phyloP scores from a whole-genome alignment of 345 rosid species.

The Citrus sinensis region DNA sequence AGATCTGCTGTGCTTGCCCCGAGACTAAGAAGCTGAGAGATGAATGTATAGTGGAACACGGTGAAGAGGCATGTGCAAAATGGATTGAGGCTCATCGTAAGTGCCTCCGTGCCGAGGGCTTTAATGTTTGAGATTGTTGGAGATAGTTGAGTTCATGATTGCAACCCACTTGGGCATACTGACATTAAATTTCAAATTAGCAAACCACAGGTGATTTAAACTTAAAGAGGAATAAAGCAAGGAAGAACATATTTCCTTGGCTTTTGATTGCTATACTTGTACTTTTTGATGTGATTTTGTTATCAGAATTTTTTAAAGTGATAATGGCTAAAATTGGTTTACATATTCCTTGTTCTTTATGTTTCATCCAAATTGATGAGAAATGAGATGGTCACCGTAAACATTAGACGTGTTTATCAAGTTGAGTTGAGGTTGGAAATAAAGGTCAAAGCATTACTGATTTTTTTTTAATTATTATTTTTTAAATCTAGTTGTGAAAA shows the following conservation, averaged over 20 bases:
- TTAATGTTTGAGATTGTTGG: constrained; percentile 52
- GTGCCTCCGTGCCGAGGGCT: constrained; percentile 93
- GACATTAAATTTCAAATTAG: constrained; percentile 9
- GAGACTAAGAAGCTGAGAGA: constrained; percentile 89
- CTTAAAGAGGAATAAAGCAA: constrained; percentile 22
- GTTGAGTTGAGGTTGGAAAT: neutral
- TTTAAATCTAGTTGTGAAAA: too few species aligned
- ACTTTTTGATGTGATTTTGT: neutral
- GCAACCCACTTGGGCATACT: constrained; percentile 19
- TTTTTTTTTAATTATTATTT: neutral
- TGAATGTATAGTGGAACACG: constrained; percentile 83
- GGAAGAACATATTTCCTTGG: neutral
- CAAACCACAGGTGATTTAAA: neutral
- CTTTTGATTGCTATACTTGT: constrained; percentile 4
- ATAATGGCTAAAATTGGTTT: neutral
- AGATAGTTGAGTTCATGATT: constrained; percentile 19
- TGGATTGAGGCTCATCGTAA: constrained; percentile 92
- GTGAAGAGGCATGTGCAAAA: constrained; percentile 82
- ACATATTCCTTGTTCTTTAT: neutral
- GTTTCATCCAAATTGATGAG: neutral
- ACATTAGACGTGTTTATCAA: neutral
- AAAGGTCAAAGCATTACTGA: neutral
- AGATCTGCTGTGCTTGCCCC: constrained; percentile 92
- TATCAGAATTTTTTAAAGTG: neutral
- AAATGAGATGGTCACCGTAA: neutral